Percentiles rank a stretch among this genome's conserved stretches.
phyloP scores from a whole-genome alignment of 2,329 filamentous ascomycete species.

The Calonectria fujianensis region DNA sequence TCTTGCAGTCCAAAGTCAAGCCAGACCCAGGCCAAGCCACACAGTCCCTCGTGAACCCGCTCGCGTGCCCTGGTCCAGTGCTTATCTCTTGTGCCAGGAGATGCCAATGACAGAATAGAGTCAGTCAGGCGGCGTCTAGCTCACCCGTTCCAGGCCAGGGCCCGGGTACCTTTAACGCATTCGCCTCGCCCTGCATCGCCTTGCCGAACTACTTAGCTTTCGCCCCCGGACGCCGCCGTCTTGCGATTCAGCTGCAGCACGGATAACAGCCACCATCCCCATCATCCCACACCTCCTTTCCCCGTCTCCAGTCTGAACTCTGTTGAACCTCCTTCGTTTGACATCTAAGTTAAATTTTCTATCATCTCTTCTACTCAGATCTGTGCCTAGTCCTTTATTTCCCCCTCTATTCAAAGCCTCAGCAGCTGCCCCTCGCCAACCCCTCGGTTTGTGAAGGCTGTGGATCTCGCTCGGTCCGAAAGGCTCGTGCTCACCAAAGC shows the following conservation, averaged over 20 bases:
- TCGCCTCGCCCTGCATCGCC: conserved; percentile 9
- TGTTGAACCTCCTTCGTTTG: conserved; percentile 7
- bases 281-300: conserved; percentile 27
- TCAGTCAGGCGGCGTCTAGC: conserved; percentile 49
- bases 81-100: conserved; percentile 50
- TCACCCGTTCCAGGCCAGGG: conserved; percentile 9
- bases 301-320: conserved; percentile 20
- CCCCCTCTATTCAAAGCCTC: conserved; percentile 37
- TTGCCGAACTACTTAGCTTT: conserved; percentile 19
- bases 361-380: conserved; percentile 31
- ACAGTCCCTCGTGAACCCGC: conserved; percentile 27
- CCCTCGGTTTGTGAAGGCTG: conserved; percentile 44
- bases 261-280: conserved; percentile 30
- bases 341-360: not conserved
- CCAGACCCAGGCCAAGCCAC: conserved; percentile 18
- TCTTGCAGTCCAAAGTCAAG: conserved; percentile 16
- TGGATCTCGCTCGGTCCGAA: conserved; percentile 49
- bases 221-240: conserved; percentile 37
- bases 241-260: conserved; percentile 34
- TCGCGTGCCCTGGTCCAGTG: conserved; percentile 46
- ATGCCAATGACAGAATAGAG: conserved; percentile 45
- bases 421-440: not conserved
- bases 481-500: conserved; percentile 48
- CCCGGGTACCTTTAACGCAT: conserved; percentile 18
- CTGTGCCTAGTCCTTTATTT: conserved; percentile 3